Conservation (phyloP, 1,139 yeast species). For the Sugiyamaella xylanicola region DNA sequence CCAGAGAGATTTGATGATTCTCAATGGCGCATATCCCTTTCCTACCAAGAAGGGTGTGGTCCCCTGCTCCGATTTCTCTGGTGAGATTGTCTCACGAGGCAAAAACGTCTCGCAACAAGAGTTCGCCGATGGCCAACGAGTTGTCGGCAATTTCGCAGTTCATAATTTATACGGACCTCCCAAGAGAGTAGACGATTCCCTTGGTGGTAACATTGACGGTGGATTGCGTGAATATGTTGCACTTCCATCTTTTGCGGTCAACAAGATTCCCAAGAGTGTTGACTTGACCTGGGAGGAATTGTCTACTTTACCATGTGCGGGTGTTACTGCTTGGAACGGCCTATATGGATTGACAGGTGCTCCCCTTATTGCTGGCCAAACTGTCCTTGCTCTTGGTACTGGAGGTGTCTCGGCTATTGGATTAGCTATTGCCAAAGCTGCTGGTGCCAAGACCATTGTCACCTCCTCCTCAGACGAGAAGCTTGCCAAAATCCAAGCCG, state of each 20-base stretch:
- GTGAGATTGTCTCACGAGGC: constrained; percentile 27
- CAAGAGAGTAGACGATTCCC: constrained; percentile 16
- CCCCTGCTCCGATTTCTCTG: constrained; percentile 29
- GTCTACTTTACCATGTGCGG: constrained; percentile 27
- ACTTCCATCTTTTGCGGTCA: constrained; percentile 22
- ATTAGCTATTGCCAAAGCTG: constrained; percentile 28
- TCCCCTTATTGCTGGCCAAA: constrained; percentile 27
- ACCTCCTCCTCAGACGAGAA: constrained; percentile 30
- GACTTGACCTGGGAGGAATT: constrained; percentile 24
- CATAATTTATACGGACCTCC: constrained; percentile 12
- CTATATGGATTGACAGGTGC: constrained; percentile 23
- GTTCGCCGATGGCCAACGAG: constrained; percentile 24
- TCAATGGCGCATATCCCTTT: constrained; percentile 24
- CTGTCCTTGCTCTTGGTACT: constrained; percentile 28
- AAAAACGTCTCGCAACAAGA: constrained; percentile 13
- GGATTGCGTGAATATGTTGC: constrained; percentile 25
- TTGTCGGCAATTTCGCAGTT: constrained; percentile 25
- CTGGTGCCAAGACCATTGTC: constrained; percentile 27
- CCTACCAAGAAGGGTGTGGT: constrained; percentile 21
- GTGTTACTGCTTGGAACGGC: constrained; percentile 29
- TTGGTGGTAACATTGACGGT: constrained; percentile 29
- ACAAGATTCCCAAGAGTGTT: constrained; percentile 19
- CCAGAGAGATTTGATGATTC: constrained; percentile 29
- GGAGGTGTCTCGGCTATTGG: constrained; percentile 30
- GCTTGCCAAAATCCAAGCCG: constrained; percentile 20